Percentiles rank a stretch among this genome's conserved stretches.
Conservation (phyloP, 257 asterid species). For the Ehretia macrophylla region DNA sequence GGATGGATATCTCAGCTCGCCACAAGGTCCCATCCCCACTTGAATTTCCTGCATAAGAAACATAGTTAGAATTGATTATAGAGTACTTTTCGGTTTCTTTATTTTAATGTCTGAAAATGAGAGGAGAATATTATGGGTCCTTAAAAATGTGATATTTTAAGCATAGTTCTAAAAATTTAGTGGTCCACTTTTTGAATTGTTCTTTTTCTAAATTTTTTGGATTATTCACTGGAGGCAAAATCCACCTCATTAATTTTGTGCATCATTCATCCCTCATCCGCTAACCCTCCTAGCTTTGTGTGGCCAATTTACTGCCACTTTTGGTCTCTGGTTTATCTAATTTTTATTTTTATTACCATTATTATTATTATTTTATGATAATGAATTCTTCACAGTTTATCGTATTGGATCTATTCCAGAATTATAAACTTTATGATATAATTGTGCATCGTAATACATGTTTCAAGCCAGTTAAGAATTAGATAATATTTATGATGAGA, state of each 20-base stretch:
- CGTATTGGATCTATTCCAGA: neutral
- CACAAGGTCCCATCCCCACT: slow-evolving; percentile 98
- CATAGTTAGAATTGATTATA: slow-evolving; percentile 8
- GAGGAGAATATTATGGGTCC: slow-evolving; percentile 13
- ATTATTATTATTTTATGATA: too few species aligned
- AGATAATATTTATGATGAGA: too few species aligned
- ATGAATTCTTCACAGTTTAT: too few species aligned
- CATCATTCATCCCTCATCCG: neutral
- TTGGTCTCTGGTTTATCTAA: neutral
- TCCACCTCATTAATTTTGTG: neutral
- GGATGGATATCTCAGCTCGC: slow-evolving; percentile 95
- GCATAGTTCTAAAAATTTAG: slow-evolving; percentile 5
- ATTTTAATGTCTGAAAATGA: slow-evolving; percentile 7
- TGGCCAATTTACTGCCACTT: neutral
- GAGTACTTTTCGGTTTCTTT: slow-evolving; percentile 4
- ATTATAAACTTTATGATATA: too few species aligned
- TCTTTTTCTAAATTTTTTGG: neutral
- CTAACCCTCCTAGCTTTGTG: neutral
- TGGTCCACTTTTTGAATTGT: slow-evolving; percentile 13
- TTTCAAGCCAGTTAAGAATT: too few species aligned
- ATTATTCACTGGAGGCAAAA: neutral
- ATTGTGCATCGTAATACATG: too few species aligned
- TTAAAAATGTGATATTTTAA: slow-evolving; percentile 10
- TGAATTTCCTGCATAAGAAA: slow-evolving; percentile 72
- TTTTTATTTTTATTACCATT: too few species aligned